Conservation (phyloP, 257 asterid species). For the Ophiorrhiza pumila region DNA sequence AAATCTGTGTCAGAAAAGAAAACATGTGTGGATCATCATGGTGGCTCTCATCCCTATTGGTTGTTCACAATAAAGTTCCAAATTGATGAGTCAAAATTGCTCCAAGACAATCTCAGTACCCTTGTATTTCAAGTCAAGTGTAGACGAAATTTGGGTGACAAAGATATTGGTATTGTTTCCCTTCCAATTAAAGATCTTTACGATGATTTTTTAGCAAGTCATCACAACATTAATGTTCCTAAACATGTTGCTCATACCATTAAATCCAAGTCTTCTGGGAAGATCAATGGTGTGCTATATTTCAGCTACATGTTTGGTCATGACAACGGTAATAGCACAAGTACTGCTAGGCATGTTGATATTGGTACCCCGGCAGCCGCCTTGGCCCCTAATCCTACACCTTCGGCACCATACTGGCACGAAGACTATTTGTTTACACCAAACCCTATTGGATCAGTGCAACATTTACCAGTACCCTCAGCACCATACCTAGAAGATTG, state of each 20-base stretch:
- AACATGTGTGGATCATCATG: slow-evolving; percentile 9
- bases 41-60: slow-evolving; percentile 25
- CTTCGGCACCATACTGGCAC: slow-evolving; percentile 4
- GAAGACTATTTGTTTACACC: not conserved
- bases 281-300: slow-evolving; percentile 13
- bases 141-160: slow-evolving; percentile 4
- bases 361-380: too few relatives aligned
- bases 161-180: slow-evolving; percentile 6
- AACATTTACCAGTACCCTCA: not conserved
- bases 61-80: slow-evolving; percentile 11
- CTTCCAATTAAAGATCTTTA: slow-evolving; percentile 7
- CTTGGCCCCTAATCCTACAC: not conserved
- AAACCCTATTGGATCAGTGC: not conserved
- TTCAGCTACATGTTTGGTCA: slow-evolving; percentile 6
- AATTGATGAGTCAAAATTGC: slow-evolving; percentile 11
- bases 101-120: not conserved
- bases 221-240: not conserved
- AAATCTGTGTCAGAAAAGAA: not conserved
- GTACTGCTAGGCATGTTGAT: too few relatives aligned
- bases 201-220: not conserved
- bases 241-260: slow-evolving; percentile 5
- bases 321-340: not conserved
- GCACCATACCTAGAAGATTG: too few relatives aligned
- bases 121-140: slow-evolving; percentile 11
- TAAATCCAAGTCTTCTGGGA: slow-evolving; percentile 2